phyloP scores from a whole-genome alignment of 2,329 filamentous ascomycete genomes.

The Sphaerulina populicola region DNA sequence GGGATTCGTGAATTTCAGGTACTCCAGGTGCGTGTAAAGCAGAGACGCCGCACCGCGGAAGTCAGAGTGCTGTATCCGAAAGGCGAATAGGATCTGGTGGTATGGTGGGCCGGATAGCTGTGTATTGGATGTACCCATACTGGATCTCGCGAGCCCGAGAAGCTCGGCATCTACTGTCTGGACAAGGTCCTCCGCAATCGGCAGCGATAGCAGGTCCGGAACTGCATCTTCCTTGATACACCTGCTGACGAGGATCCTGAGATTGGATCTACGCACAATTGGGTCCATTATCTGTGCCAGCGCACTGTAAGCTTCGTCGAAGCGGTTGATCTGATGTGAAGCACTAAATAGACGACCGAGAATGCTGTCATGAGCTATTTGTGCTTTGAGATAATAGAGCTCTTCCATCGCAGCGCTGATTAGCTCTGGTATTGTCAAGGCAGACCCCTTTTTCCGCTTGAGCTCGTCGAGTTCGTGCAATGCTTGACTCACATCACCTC shows the following conservation, averaged over 20 bases:
- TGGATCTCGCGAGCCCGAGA: conserved; percentile 59
- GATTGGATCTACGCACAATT: conserved; percentile 57
- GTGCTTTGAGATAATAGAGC: conserved; percentile 28
- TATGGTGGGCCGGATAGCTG: conserved; percentile 51
- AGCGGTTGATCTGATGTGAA: conserved; percentile 68
- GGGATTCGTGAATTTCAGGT: conserved; percentile 32
- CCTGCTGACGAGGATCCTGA: conserved; percentile 56
- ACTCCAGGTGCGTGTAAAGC: conserved; percentile 49
- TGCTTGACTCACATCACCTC: conserved; percentile 23
- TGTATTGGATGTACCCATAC: conserved; percentile 48
- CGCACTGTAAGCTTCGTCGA: conserved; percentile 72
- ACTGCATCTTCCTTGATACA: conserved; percentile 28
- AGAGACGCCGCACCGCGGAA: conserved; percentile 67
- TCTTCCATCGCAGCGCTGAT: conserved; percentile 29
- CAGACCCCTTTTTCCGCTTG: conserved; percentile 22
- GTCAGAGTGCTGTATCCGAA: conserved; percentile 74
- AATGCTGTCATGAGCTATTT: conserved; percentile 55
- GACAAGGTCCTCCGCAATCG: conserved; percentile 64
- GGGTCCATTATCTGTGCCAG: conserved; percentile 64
- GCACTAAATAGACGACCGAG: conserved; percentile 77
- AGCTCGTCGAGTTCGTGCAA: conserved; percentile 23
- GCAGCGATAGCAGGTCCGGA: conserved; percentile 55
- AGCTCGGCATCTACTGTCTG: conserved; percentile 73
- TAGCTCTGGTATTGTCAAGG: conserved; percentile 25
- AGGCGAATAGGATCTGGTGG: conserved; percentile 84